Conservation (phyloP, 2,329 filamentous ascomycete species). For the Fusarium sp. region DNA sequence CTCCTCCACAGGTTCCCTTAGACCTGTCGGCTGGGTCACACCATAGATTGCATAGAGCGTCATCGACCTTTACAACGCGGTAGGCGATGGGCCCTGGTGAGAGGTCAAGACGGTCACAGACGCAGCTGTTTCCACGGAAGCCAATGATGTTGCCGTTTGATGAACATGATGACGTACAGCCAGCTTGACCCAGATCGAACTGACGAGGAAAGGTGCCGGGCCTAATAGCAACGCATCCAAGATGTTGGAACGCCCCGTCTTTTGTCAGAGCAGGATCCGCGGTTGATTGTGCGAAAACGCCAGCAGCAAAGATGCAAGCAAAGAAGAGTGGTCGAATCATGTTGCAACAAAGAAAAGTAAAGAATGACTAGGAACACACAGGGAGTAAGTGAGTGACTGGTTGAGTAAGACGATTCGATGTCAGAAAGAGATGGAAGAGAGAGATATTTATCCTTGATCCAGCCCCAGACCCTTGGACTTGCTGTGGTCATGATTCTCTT, state of each 20-base stretch:
- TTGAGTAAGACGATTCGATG: not conserved
- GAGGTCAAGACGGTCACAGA: constrained; percentile 33
- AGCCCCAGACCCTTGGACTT: not conserved
- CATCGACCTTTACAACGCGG: constrained; percentile 24
- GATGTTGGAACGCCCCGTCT: constrained; percentile 10
- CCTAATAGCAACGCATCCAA: constrained; percentile 27
- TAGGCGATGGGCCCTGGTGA: constrained; percentile 22
- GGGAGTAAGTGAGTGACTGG: constrained; percentile 17
- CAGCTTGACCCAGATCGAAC: constrained; percentile 6
- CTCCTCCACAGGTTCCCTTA: constrained; percentile 30
- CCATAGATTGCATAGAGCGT: constrained; percentile 25
- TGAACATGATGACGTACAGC: constrained; percentile 24
- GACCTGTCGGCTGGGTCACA: constrained; percentile 26
- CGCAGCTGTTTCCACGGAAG: constrained; percentile 22
- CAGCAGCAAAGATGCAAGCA: constrained; percentile 9
- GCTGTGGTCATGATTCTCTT: not conserved
- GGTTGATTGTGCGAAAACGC: constrained; percentile 20
- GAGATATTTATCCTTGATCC: constrained; percentile 15
- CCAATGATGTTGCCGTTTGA: constrained; percentile 33
- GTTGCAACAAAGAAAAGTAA: constrained; percentile 19
- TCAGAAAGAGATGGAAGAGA: not conserved
- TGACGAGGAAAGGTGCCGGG: constrained; percentile 26
- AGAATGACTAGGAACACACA: constrained; percentile 27
- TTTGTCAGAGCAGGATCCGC: constrained; percentile 16
- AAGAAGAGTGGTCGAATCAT: constrained; percentile 20